Evolutionary conservation across 352 stramenopile genomes (phyloP), one percentile per base, ranked within the genome.

Genomic region (Globisporangium viniferum): DNA sequence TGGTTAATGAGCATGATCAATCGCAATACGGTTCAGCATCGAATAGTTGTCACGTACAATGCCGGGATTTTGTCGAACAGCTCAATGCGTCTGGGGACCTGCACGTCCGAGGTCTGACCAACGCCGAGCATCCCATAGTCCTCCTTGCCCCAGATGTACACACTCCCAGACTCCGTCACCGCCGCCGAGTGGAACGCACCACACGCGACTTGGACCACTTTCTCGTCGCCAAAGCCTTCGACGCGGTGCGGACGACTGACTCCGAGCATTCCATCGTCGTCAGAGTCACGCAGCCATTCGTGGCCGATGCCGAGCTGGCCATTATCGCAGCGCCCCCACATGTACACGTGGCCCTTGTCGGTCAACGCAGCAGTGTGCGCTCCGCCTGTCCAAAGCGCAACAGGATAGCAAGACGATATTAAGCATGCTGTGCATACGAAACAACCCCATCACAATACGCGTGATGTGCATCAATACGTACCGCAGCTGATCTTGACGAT

Each of bases 111-210:
- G 9, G 83, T 88, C 67, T 94, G 86, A 8, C 89, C 88, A 27
- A 91, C 70, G 22, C 87, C 87, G 20, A 96, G 83, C 88, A 95
- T 94, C 46, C 89, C 89, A 62, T 93, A 93, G 73, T 96, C 89
- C 60, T 95, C 87, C 74, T 95, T 94, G 58, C 84, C 84, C 87
- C 87, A 95, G 53, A 92, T 89, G 79, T 85, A 95, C 8, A 95
- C 79, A 18, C 67, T 67, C 29, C 85, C 87, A 5, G 80, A 75
- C 9, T 88, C 82, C 2, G 84, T 93, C 57, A 95, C 80, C 55
- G 84, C 87, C 22, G 87, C 87, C 35, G 87, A 89, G 74, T 95
- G 87, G 72, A 95, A 95, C 10, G 87, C 87, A 33, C 87, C 87
- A 12, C 85, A 93, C 24, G 87, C 84, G 57, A 95, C 84, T 67